Base-by-base conservation (phyloP, 257 asterid genomes). In the Rehmannia glutinosa region DNA sequence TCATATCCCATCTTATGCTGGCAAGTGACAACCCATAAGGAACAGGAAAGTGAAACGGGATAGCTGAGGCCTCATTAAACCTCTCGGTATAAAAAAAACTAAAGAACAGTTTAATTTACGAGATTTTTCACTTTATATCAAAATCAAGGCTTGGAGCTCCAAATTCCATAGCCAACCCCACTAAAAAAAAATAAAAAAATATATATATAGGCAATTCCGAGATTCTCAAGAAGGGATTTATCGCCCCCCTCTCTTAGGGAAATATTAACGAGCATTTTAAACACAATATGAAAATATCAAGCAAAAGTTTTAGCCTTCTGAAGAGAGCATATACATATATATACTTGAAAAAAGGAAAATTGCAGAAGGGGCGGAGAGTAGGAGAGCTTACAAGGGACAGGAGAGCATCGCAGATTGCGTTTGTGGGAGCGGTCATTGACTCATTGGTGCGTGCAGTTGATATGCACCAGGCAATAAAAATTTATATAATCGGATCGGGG, bases 361-460 rank as follows among this genome's bases (percentile, higher is more conserved):
- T 19, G 7, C 23, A 17, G 69, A n/a, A n/a, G n/a, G n/a, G n/a
- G n/a, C n/a, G n/a, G n/a, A n/a, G 7, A 10, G 27, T 1, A 7
- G 33, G 57, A 64, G 59, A 66, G 78, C 87, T 78, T 79, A 87
- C 91, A 74, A 39, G 49, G 80, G 76, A 66, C 71, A 72, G 53
- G 77, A 76, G 73, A 86, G 77, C 85, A 81, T 74, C 67, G 81
- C 83, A 57, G 72, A 49, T 60, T 38, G 61, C 8, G 58, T 11
- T 6, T 7, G 50, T 8, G 41, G 53, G 30, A 61, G 53, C 46
- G 66, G 33, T 46, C 63, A 42, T 24, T 28, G 71, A 62, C 53
- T 42, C n/a, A 49, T 36, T 28, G 53, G 17, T 19, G 25, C 6
- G 52, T 20, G 57, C 57, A 50, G 28, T 11, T 50, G 33, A 46